Percentiles rank a stretch among this genome's conserved stretches.
phyloP scores from a whole-genome alignment of 495 filamentous ascomycete species.

The Trichoderma orchidacearum region DNA sequence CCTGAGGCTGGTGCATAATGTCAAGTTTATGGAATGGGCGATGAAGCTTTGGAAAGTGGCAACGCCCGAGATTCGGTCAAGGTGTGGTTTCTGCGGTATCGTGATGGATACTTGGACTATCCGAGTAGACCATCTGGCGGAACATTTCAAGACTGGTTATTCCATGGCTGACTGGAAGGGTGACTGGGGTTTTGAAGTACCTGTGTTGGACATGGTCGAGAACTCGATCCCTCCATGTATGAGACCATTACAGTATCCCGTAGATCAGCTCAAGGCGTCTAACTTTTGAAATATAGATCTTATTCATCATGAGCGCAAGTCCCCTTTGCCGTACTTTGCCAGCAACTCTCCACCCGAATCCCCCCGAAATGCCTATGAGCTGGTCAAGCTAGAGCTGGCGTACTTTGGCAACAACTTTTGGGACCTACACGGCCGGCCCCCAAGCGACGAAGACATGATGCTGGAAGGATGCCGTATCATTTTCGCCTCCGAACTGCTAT shows the following conservation, averaged over 20 bases:
- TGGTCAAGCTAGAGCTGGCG: slow-evolving; percentile 34
- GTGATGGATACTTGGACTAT: slow-evolving; percentile 47
- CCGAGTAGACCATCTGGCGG: slow-evolving; percentile 49
- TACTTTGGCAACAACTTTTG: slow-evolving; percentile 21
- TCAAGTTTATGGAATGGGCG: slow-evolving; percentile 40
- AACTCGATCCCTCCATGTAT: slow-evolving; percentile 53
- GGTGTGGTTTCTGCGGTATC: slow-evolving; percentile 58
- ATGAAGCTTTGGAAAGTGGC: slow-evolving; percentile 59
- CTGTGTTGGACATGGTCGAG: slow-evolving; percentile 43
- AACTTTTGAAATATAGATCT: slow-evolving; percentile 19
- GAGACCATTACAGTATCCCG: slow-evolving; percentile 9
- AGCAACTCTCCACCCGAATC: slow-evolving; percentile 16
- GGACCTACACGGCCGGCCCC: slow-evolving; percentile 12
- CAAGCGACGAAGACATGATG: slow-evolving; percentile 29
- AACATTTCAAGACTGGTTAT: slow-evolving; percentile 53
- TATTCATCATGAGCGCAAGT: slow-evolving; percentile 43
- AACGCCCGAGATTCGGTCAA: slow-evolving; percentile 44
- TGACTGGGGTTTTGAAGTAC: slow-evolving; percentile 55
- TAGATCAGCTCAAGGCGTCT: not conserved
- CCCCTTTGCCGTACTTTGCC: slow-evolving; percentile 28
- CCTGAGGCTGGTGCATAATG: slow-evolving; percentile 61
- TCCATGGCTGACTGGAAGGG: slow-evolving; percentile 61
- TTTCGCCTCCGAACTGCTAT: slow-evolving; percentile 21
- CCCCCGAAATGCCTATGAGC: slow-evolving; percentile 34
- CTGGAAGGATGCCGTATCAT: slow-evolving; percentile 27